A percentile compares a stretch with the other conserved stretches of the same genome.
Conservation (phyloP, 2,329 filamentous ascomycete species). For the Fusarium graminum region DNA sequence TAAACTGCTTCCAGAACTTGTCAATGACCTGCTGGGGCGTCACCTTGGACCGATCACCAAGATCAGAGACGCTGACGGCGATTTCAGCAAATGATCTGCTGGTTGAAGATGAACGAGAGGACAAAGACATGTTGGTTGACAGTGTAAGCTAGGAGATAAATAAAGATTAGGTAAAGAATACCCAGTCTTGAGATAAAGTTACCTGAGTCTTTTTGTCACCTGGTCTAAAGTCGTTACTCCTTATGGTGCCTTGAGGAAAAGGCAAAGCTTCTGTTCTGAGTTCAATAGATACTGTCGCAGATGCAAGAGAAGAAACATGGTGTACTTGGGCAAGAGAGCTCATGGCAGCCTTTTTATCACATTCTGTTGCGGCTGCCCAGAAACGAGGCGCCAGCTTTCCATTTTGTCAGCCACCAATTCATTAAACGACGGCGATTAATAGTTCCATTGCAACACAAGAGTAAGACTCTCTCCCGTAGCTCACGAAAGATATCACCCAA, state of each 20-base stretch:
- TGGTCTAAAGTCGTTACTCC: too few relatives aligned
- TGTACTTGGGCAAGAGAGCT: background rate
- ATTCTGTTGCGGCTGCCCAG: background rate
- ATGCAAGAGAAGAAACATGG: background rate
- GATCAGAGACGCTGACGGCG: conserved; percentile 10
- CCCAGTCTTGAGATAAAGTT: too few relatives aligned
- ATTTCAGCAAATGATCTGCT: conserved; percentile 8
- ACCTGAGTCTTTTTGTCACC: too few relatives aligned
- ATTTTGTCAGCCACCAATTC: conserved; percentile 30
- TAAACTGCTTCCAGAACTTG: conserved; percentile 80
- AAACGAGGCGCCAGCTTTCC: conserved; percentile 19
- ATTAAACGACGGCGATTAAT: conserved; percentile 4
- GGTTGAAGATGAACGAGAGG: conserved; percentile 30
- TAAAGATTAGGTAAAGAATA: background rate
- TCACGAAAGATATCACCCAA: conserved; percentile 13
- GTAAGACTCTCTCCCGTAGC: background rate
- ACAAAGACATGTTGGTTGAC: conserved; percentile 20
- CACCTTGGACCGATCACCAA: conserved; percentile 56
- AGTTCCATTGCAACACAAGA: background rate
- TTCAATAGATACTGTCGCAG: background rate
- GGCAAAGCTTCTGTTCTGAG: too few relatives aligned
- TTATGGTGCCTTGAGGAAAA: too few relatives aligned
- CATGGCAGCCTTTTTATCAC: conserved; percentile 26
- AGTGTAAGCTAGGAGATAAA: background rate
- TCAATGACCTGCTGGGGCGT: conserved; percentile 77